Evolutionary conservation across 768 basidiomycete species (phyloP).

Genomic region (Pisolithus orientalis): DNA sequence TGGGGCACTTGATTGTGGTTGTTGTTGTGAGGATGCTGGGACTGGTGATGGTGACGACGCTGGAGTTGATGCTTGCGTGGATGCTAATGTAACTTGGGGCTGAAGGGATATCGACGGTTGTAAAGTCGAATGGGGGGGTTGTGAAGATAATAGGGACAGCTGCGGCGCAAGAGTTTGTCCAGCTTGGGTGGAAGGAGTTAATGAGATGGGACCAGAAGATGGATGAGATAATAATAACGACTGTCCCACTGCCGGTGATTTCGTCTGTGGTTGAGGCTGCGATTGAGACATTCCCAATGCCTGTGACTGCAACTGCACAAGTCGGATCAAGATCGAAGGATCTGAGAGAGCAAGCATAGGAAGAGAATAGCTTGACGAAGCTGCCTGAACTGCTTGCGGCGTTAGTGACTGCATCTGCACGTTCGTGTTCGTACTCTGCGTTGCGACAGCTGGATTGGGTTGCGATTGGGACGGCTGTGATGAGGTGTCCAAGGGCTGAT

Average conservation of each 20-base stretch:
- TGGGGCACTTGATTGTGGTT: background rate
- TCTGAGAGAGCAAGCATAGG: conserved; percentile 17
- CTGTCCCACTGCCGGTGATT: background rate
- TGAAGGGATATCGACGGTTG: conserved; percentile 1
- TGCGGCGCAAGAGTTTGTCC: background rate
- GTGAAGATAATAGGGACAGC: background rate
- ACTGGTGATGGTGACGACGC: background rate
- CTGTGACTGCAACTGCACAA: conserved; percentile 21
- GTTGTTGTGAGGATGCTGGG: background rate
- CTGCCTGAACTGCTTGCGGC: background rate
- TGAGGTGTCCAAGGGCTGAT: background rate
- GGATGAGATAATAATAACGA: conserved; percentile 1
- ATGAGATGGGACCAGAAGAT: background rate
- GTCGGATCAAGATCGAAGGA: conserved; percentile 16
- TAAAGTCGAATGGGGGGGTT: conserved; percentile 1
- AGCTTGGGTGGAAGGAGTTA: background rate
- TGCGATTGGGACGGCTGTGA: background rate
- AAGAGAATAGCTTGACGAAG: background rate
- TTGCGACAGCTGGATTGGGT: conserved; percentile 1
- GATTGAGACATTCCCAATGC: background rate
- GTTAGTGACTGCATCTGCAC: background rate
- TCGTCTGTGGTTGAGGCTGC: background rate
- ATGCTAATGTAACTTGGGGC: background rate
- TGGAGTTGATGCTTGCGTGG: background rate
- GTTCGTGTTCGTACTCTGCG: background rate